phyloP scores from a whole-genome alignment of 31 red algal species.

The Porphyra umbilicalis region DNA sequence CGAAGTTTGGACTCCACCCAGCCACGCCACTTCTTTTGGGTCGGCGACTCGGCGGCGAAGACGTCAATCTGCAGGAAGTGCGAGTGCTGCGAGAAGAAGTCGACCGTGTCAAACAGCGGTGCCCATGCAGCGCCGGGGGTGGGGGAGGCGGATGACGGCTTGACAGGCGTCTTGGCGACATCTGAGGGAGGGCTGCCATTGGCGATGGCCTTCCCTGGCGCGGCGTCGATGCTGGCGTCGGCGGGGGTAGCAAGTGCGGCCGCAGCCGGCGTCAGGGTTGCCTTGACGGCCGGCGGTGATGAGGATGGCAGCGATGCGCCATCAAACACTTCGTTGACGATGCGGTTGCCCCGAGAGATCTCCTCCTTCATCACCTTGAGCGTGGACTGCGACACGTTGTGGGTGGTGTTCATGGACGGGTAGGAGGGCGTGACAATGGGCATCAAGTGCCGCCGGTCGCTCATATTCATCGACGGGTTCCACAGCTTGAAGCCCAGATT shows the following conservation, averaged over 20 bases:
- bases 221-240: slow-evolving; percentile 29
- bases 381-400: slow-evolving; percentile 88
- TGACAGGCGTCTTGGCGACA: slow-evolving; percentile 12
- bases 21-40: slow-evolving; percentile 81
- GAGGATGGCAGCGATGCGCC: neutral
- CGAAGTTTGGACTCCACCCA: slow-evolving; percentile 85
- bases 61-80: slow-evolving; percentile 84
- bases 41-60: slow-evolving; percentile 57
- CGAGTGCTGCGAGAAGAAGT: slow-evolving; percentile 67
- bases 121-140: slow-evolving; percentile 28
- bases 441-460: slow-evolving; percentile 90
- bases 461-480: slow-evolving; percentile 39
- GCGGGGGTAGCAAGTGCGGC: neutral
- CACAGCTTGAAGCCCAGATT: slow-evolving; percentile 74
- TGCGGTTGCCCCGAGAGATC: slow-evolving; percentile 52
- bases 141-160: neutral
- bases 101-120: slow-evolving; percentile 61
- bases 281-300: neutral
- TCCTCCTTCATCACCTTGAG: slow-evolving; percentile 85
- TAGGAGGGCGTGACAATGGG: slow-evolving; percentile 94
- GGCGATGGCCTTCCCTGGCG: slow-evolving; percentile 9
- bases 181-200: neutral
- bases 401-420: slow-evolving; percentile 96
- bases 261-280: neutral
- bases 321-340: slow-evolving; percentile 19